These are phyloP conservation scores for Penicillium atrosanguineum DNA, from an alignment of 495 filamentous ascomycete species.

Conservation along the genomic window DNA sequence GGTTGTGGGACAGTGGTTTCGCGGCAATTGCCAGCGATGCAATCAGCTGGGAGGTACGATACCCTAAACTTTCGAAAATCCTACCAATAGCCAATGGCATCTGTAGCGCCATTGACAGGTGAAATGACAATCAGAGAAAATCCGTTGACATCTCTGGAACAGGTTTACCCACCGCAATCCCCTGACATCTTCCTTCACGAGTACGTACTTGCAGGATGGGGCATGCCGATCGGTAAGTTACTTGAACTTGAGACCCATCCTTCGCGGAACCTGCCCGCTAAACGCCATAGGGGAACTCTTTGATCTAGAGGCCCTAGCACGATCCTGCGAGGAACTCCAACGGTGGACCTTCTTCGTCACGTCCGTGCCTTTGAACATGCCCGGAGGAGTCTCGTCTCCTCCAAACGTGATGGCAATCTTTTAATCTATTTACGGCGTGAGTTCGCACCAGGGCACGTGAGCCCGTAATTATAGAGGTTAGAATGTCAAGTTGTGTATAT, in stretches of 20 bases:
- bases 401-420: slow-evolving; percentile 50
- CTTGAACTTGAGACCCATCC: not conserved
- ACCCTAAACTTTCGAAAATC: not conserved
- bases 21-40: slow-evolving; percentile 51
- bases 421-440: slow-evolving; percentile 7
- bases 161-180: slow-evolving; percentile 34
- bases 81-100: not conserved
- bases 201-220: slow-evolving; percentile 54
- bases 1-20: slow-evolving; percentile 50
- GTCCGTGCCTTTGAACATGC: slow-evolving; percentile 52
- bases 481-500: not conserved
- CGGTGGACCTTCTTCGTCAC: slow-evolving; percentile 56
- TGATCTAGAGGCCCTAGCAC: slow-evolving; percentile 49
- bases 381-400: slow-evolving; percentile 50
- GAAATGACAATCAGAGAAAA: not conserved
- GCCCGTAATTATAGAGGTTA: not conserved
- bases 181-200: slow-evolving; percentile 47
- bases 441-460: not conserved
- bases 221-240: slow-evolving; percentile 51
- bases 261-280: not conserved
- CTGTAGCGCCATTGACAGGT: not conserved
- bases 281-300: slow-evolving; percentile 47
- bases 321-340: slow-evolving; percentile 39
- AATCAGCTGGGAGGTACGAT: slow-evolving; percentile 42
- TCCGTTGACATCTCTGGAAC: slow-evolving; percentile 6